Conservation (phyloP, 176 grass and related monocot species). For the Hordeum marinum region DNA sequence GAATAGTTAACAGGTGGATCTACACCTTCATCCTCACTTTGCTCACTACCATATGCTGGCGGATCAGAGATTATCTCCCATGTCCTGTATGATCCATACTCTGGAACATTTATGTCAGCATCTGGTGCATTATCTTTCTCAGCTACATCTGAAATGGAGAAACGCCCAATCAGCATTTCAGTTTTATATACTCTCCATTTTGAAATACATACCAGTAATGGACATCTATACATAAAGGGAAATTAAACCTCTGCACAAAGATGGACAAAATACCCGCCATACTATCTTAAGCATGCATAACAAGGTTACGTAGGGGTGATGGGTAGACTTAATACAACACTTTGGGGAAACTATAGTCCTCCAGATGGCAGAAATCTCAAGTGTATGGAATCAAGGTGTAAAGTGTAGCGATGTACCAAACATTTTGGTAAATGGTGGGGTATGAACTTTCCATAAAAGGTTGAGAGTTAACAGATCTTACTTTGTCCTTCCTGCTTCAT, state of each 20-base stretch:
- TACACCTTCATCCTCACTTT: constrained; percentile 45
- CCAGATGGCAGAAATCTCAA: background rate
- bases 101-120: constrained; percentile 1
- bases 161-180: constrained; percentile 3
- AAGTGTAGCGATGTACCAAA: background rate
- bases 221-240: background rate
- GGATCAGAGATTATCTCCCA: constrained; percentile 14
- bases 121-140: background rate
- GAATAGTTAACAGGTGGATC: constrained; percentile 36
- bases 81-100: background rate
- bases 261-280: background rate
- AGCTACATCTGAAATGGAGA: constrained; percentile 12
- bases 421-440: background rate
- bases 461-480: constrained; percentile 13
- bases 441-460: background rate
- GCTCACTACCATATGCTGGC: constrained; percentile 21
- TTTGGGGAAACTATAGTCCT: background rate
- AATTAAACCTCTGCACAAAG: background rate
- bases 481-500: constrained; percentile 29
- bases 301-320: background rate
- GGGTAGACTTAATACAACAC: background rate
- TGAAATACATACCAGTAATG: background rate
- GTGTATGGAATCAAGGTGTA: background rate
- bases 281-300: background rate
- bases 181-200: background rate